Evolutionary conservation across 2,329 filamentous ascomycete genomes (phyloP).

Genomic region (Colletotrichum tofieldiae): DNA sequence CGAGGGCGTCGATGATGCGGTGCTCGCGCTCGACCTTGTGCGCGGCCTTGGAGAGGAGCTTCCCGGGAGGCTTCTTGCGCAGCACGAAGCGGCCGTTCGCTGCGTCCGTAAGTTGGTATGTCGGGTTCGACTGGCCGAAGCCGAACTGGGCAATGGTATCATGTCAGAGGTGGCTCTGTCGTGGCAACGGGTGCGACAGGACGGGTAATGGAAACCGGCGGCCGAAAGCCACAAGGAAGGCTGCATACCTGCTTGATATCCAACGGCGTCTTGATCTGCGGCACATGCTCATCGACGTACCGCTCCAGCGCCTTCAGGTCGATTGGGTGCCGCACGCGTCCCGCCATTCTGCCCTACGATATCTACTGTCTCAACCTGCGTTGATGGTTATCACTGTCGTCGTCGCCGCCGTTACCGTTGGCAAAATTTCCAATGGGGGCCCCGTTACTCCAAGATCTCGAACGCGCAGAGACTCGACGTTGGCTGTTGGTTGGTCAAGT

Average conservation of each 20-base stretch:
- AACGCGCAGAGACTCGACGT: background rate
- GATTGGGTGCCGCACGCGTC: conserved; percentile 90
- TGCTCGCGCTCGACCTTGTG: conserved; percentile 98
- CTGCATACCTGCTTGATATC: conserved; percentile 86
- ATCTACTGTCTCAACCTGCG: background rate
- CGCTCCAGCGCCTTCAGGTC: conserved; percentile 84
- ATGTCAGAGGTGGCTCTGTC: conserved; percentile 6
- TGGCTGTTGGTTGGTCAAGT: background rate
- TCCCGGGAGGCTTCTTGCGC: conserved; percentile 98
- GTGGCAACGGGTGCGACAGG: background rate
- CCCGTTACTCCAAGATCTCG: background rate
- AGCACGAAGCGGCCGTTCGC: conserved; percentile 84
- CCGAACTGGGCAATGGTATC: conserved; percentile 77
- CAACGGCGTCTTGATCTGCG: conserved; percentile 85
- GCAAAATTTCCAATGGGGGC: background rate
- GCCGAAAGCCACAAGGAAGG: background rate
- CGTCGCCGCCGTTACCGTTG: background rate
- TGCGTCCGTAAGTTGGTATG: conserved; percentile 88
- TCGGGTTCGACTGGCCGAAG: conserved; percentile 97
- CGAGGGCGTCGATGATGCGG: conserved; percentile 88
- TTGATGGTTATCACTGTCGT: background rate
- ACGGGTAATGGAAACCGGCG: conserved; percentile 4
- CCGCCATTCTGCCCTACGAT: conserved; percentile 75
- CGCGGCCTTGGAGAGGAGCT: conserved; percentile 91
- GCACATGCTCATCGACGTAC: conserved; percentile 85